Base-by-base conservation (phyloP, 495 filamentous ascomycete species). In the Friedmanniomyces simplex region DNA sequence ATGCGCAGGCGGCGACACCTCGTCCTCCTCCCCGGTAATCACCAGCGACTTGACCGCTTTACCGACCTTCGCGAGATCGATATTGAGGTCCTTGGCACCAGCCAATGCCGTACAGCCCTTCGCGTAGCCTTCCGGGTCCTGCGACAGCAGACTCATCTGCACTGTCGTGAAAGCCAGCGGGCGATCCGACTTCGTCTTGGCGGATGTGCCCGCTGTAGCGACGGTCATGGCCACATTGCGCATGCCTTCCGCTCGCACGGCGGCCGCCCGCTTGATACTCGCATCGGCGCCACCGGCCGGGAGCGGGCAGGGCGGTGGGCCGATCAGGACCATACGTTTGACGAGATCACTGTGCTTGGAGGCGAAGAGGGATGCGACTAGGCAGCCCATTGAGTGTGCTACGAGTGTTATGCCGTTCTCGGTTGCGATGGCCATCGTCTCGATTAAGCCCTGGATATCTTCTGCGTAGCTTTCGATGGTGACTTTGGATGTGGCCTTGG, bases 41-140 rank as follows among this genome's bases (percentile, higher is more conserved):
- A 78, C 61, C 21, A 69, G 60, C 7, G 63, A 64, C 28, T 66
- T 63, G 12, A 64, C 60, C 0, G 51, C 50, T 46, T 52, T 41
- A 1, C 58, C 58, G 11, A 74, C 32, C 25, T 63, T 51, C 20
- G 57, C 39, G 16, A 73, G 47, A 37, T 66, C 63, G 28, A 74
- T 54, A 32, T 66, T 54, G 21, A 60, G 52, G 14, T 53, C 51
- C 16, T 65, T 68, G 6, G 72, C 68, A 7, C 69, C 60, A 26
- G 76, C 76, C 34, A 79, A 67, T 13, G 78, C 77, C 13, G 71
- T 66, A 52, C 77, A 80, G 0, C 70, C 76, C 59, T 80, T 82
- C 0, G 77, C 77, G 61, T 79, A 82, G 11, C 75, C 76, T 57
- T 81, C 78, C 1, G 77, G 71, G 55, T 76, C 71, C 54, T 76